Percentiles rank a stretch among this genome's conserved stretches.
Evolutionary conservation across 257 asterid species (phyloP).

Genomic region (Solanum etuberosum): DNA sequence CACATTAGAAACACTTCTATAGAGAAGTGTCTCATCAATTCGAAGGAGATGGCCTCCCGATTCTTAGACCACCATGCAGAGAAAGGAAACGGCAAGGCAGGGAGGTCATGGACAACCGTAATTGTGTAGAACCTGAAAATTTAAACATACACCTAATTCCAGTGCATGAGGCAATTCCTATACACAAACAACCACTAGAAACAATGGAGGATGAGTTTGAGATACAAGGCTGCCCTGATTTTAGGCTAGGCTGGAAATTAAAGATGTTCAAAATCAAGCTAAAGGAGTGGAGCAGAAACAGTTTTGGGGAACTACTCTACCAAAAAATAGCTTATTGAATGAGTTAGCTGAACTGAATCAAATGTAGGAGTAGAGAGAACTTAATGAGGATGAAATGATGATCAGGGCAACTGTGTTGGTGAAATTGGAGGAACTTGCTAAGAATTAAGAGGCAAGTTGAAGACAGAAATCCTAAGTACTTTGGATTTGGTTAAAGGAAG

Average conservation of each 20-base stretch:
- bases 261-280: background rate
- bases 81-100: background rate
- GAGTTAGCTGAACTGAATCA: background rate
- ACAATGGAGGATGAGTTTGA: background rate
- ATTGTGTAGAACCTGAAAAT: background rate
- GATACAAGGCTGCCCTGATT: background rate
- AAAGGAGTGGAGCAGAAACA: background rate
- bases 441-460: background rate
- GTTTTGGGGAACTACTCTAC: background rate
- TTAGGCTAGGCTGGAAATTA: background rate
- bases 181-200: background rate
- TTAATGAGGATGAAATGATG: background rate
- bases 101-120: background rate
- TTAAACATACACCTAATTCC: background rate
- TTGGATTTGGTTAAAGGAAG: background rate
- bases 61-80: background rate
- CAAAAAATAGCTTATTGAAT: background rate
- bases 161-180: background rate
- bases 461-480: background rate
- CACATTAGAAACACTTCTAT: background rate
- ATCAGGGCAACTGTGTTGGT: background rate
- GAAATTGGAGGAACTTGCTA: background rate
- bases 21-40: background rate
- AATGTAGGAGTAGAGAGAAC: background rate
- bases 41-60: background rate